Evolutionary conservation across 768 basidiomycete species (phyloP).

Genomic region (Boletus speciosus): DNA sequence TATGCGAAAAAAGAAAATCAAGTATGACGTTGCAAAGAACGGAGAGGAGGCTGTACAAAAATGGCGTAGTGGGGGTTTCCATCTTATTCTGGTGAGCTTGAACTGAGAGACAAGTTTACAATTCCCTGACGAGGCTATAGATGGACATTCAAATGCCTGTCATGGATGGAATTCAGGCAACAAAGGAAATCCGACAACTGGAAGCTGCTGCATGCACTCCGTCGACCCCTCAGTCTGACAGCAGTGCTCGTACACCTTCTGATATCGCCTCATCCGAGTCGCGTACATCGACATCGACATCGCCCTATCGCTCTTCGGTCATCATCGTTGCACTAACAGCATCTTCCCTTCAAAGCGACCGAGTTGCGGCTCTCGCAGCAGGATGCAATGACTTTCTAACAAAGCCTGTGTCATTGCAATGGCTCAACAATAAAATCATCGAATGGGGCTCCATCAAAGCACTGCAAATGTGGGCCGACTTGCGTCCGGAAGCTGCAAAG

Average conservation of each 20-base stretch:
- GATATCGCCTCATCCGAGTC: slow-evolving; percentile 48
- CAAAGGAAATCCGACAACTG: slow-evolving; percentile 87
- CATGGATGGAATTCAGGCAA: slow-evolving; percentile 97
- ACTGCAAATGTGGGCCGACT: slow-evolving; percentile 87
- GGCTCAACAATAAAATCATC: slow-evolving; percentile 97
- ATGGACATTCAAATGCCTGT: slow-evolving; percentile 99
- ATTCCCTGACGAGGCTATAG: slow-evolving; percentile 40
- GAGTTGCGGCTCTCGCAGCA: slow-evolving; percentile 94
- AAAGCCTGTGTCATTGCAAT: slow-evolving; percentile 91
- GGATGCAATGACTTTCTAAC: slow-evolving; percentile 99
- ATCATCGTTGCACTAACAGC: slow-evolving; percentile 99
- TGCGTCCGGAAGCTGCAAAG: slow-evolving; percentile 57
- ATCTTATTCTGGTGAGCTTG: slow-evolving; percentile 83
- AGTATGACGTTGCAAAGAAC: slow-evolving; percentile 90
- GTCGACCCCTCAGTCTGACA: slow-evolving; percentile 61
- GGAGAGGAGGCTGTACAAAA: slow-evolving; percentile 95
- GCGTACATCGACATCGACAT: slow-evolving; percentile 43
- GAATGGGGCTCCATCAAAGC: slow-evolving; percentile 99
- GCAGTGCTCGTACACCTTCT: slow-evolving; percentile 46
- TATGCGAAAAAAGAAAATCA: slow-evolving; percentile 94
- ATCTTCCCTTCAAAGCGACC: slow-evolving; percentile 90
- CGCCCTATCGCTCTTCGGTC: slow-evolving; percentile 86
- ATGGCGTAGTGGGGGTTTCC: slow-evolving; percentile 90
- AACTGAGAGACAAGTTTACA: not conserved
- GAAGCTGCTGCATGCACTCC: slow-evolving; percentile 75